Evolutionary conservation across 495 filamentous ascomycete species (phyloP), one percentile per base, ranked within the genome.

Genomic region (Xylona heveae): DNA sequence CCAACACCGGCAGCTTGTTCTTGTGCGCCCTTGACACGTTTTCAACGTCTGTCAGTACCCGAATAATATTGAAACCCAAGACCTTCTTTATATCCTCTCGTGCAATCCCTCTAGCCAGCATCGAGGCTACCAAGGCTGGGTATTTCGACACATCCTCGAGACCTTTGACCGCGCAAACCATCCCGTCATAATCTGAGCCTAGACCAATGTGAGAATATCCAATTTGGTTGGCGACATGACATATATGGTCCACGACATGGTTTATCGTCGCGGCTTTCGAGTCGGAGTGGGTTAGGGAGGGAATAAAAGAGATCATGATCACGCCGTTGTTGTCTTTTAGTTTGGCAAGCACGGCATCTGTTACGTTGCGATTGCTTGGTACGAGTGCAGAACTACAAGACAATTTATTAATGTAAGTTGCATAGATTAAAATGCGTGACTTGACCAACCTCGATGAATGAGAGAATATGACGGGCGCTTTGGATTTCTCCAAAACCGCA

Each of bases 171-270:
- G 54, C 50, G 3, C 35, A 46, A 5, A 41, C 36, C 32, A 70
- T 73, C 2, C 69, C 71, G 40, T 72, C 68, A 45, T 68, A 76
- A 42, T 76, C 71, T 33, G 65, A 66, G 0, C 70, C 71, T 9
- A 76, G 33, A 0, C 71, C 71, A 26, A 76, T 61, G 47, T 71
- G 54, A 25, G 66, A 57, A 38, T 60, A 73, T 1, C 71, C 71
- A n/a, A 64, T 60, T 3, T 54, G 42, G 3, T 58, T 34, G 0
- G 56, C 70, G 17, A 74, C 61, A 37, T 74, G 50, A 8, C 62
- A 33, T 31, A 75, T 65, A 40, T 74, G 71, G 24, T 61, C 52
- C 3, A 60, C 59, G 7, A 65, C 33, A 1, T 55, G 58, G 34
- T 56, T 45, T 3, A 46, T 37, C 1, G 43, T 10, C 49, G 49